Evolutionary conservation across 345 rosid species (phyloP).

Genomic region (Boechera stricta): DNA sequence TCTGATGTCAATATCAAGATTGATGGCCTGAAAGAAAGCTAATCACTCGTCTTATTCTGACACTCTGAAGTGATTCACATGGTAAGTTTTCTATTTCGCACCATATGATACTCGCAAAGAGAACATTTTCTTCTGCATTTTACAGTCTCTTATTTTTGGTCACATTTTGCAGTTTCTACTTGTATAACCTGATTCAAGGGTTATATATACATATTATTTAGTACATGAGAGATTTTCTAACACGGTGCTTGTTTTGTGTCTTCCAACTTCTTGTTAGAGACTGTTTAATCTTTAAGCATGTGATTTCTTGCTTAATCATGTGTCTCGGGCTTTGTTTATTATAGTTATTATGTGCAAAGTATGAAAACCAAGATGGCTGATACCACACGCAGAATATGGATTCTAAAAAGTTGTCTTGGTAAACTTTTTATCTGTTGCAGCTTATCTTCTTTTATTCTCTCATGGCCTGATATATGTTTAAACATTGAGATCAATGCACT

Average conservation of each 20-base stretch:
- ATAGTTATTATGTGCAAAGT: not conserved
- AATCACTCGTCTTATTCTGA: not conserved
- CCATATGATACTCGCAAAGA: conserved; percentile 3
- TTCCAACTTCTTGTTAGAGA: conserved; percentile 9
- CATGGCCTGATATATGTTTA: not conserved
- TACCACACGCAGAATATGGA: not conserved
- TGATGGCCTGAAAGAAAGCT: conserved; percentile 3
- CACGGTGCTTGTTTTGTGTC: not conserved
- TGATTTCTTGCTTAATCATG: conserved; percentile 3
- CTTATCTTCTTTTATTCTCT: not conserved
- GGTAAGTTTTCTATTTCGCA: conserved; percentile 17
- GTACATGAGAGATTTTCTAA: not conserved
- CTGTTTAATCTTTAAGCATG: conserved; percentile 13
- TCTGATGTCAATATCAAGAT: conserved; percentile 21
- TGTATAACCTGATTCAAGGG: not conserved
- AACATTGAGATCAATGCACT: conserved; percentile 5
- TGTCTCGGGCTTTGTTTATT: not conserved
- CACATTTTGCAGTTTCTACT: not conserved
- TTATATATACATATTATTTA: not conserved
- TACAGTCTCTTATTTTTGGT: not conserved
- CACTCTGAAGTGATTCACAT: conserved; percentile 34
- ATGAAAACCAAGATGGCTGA: conserved; percentile 6
- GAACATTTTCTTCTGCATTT: not conserved
- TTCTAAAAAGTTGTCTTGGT: not conserved
- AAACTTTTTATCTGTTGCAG: not conserved